Conservation (phyloP, 208 protist genomes). For the Leishmania martiniquensis region DNA sequence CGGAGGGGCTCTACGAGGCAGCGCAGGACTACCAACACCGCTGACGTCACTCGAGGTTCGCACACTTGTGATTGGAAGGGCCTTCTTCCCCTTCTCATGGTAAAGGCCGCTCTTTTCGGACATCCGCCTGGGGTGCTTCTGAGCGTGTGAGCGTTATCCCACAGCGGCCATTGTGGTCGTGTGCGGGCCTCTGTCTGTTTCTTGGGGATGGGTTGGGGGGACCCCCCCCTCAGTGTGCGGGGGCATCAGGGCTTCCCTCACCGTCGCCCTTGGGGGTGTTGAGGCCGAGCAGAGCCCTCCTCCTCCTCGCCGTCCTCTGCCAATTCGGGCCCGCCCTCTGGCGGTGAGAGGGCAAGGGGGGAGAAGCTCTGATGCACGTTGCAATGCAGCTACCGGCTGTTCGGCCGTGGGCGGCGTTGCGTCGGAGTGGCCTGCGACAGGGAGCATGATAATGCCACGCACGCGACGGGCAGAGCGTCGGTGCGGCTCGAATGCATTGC, state of each 20-base stretch:
- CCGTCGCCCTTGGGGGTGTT: too few species aligned
- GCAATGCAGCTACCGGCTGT: too few species aligned
- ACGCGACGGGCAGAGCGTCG: background rate
- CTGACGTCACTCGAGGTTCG: background rate
- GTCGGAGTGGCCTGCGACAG: background rate
- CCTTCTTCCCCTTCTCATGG: background rate
- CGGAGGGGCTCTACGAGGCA: conserved; percentile 60
- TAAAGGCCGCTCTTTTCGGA: background rate
- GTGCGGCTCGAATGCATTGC: background rate
- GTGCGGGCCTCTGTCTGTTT: too few species aligned
- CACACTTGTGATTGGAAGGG: background rate
- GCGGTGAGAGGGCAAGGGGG: too few species aligned
- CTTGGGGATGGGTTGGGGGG: too few species aligned
- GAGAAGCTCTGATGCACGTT: too few species aligned
- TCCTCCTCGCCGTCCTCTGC: too few species aligned
- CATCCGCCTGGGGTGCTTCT: background rate
- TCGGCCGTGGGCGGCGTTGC: background rate
- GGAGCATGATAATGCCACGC: background rate
- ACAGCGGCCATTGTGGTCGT: too few species aligned
- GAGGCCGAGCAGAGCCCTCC: too few species aligned
- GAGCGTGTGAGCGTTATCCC: background rate
- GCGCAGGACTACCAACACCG: conserved; percentile 20
- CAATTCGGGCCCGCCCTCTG: too few species aligned
- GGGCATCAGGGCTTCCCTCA: too few species aligned
- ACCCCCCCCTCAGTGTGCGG: too few species aligned